Percentiles rank a stretch among this genome's conserved stretches.
These are phyloP conservation scores for Tremella yokohamensis DNA, from an alignment of 768 basidiomycete species.

Conservation along the genomic window DNA sequence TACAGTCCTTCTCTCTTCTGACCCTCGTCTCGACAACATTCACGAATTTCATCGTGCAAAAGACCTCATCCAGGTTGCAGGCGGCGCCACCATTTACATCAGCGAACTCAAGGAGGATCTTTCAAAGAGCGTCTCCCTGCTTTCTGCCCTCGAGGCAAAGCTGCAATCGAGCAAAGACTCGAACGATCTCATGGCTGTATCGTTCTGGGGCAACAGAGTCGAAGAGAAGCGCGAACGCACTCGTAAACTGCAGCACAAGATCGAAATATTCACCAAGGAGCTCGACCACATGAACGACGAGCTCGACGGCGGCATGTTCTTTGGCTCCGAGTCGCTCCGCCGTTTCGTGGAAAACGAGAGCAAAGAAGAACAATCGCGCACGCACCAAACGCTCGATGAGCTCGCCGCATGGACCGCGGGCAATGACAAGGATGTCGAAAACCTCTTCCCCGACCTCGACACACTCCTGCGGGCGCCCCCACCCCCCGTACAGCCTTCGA, in stretches of 20 bases:
- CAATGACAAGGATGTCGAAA: constrained; percentile 23
- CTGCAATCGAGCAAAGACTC: constrained; percentile 15
- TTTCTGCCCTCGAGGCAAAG: constrained; percentile 36
- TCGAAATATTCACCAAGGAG: constrained; percentile 15
- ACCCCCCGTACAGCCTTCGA: neutral
- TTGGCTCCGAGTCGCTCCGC: constrained; percentile 15
- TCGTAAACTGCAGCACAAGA: constrained; percentile 11
- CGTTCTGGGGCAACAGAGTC: constrained; percentile 39
- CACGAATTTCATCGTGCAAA: constrained; percentile 45
- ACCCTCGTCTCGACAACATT: constrained; percentile 40
- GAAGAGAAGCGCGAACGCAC: constrained; percentile 28
- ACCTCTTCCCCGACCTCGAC: constrained; percentile 41
- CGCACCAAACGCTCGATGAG: constrained; percentile 34
- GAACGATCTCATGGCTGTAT: constrained; percentile 23
- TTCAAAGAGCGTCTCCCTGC: constrained; percentile 20
- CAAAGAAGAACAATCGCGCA: constrained; percentile 24
- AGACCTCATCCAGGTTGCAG: constrained; percentile 18
- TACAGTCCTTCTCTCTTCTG: constrained; percentile 45
- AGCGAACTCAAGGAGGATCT: constrained; percentile 21
- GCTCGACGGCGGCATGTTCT: constrained; percentile 14
- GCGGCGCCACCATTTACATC: constrained; percentile 21
- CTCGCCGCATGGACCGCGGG: constrained; percentile 38
- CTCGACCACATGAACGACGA: constrained; percentile 18
- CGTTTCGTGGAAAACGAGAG: constrained; percentile 24
- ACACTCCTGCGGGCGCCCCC: constrained; percentile 19